phyloP scores from a whole-genome alignment of 1,284 basidiomycete genomes.

The Heterobasidion parviporum region DNA sequence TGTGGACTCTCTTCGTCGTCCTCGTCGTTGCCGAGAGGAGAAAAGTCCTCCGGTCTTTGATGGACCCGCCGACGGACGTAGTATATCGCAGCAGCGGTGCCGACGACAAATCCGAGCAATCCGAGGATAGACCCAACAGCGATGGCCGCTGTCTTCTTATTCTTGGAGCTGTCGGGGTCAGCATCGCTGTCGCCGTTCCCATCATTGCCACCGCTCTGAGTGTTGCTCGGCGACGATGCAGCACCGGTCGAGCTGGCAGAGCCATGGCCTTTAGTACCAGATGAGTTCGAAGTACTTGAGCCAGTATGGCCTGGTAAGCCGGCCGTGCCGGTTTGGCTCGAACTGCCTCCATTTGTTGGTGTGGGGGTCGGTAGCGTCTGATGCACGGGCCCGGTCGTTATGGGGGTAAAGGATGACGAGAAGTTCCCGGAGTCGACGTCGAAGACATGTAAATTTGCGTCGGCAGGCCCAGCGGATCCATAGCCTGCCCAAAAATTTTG shows the following conservation, averaged over 20 bases:
- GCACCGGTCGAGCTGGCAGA: conserved; percentile 7
- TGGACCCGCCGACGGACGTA: conserved; percentile 30
- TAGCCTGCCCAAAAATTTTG: conserved; percentile 38
- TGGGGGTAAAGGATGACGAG: conserved; percentile 33
- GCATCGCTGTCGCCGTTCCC: conserved; percentile 1
- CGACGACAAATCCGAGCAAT: conserved; percentile 39
- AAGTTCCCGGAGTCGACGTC: conserved; percentile 32
- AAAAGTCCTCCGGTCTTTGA: conserved; percentile 27
- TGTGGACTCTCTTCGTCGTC: conserved; percentile 27
- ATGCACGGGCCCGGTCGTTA: conserved; percentile 21
- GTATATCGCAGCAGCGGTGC: conserved; percentile 31
- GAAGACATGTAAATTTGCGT: conserved; percentile 45
- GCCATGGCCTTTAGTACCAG: conserved; percentile 1
- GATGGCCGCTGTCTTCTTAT: conserved; percentile 32
- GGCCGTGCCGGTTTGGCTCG: conserved; percentile 5
- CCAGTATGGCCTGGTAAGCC: conserved; percentile 5
- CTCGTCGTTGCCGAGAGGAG: conserved; percentile 28
- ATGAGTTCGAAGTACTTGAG: not conserved
- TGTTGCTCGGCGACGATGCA: conserved; percentile 2
- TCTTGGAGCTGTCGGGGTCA: conserved; percentile 11
- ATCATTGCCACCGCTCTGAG: conserved; percentile 4
- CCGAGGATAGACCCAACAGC: conserved; percentile 51
- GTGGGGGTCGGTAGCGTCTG: conserved; percentile 29
- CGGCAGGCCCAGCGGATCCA: conserved; percentile 38
- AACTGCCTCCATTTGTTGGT: conserved; percentile 7